Evolutionary conservation across 2,329 filamentous ascomycete genomes (phyloP), one percentile per base, ranked within the genome.

Genomic region (Beauveria caledonica): DNA sequence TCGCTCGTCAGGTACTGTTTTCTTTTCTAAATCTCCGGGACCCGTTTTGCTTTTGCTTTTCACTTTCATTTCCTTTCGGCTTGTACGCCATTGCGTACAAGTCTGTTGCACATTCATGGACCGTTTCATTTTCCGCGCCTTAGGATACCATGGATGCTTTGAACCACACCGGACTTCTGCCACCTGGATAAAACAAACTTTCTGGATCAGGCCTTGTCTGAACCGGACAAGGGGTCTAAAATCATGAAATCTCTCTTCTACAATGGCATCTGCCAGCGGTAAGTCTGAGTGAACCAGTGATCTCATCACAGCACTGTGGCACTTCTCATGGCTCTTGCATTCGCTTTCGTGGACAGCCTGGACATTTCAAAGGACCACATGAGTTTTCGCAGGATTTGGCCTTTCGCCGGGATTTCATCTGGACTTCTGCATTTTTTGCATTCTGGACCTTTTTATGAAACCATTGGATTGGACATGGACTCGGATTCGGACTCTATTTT

Each of bases 1-100:
- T 81, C 80, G 69, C 78, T 83, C 71, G 77, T 80, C 77, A 85
- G 82, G 82, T 85, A 85, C 76, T 82, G 79, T 77, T 78, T 78
- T 78, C 76, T 72, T 72, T 77, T 76, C 68, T 72, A 71, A 66
- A 67, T 72, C 70, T 75, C 73, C 73, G 65, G 62, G 27, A 56
- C 63, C 64, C 45, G 71, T 68, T 73, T 71, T 71, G 72, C 64
- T 63, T 65, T 66, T 63, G 62, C 62, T 66, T 63, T 68, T 61
- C 65, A 29, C 19, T 42, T 60, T 55, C 21, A 27, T 59, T 46
- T 44, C 49, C 33, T 58, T 57, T 52, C 17, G n/a, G 19, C 21
- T 23, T 11, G n/a, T 25, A 49, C 25, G 33, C 33, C 3, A 23
- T 42, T 39, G 46, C 29, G 55, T 63, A 50, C 53, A 17, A 9